Base-by-base conservation (phyloP, 1,139 yeast species). In the Spencermartinsiella ligniputridi region DNA sequence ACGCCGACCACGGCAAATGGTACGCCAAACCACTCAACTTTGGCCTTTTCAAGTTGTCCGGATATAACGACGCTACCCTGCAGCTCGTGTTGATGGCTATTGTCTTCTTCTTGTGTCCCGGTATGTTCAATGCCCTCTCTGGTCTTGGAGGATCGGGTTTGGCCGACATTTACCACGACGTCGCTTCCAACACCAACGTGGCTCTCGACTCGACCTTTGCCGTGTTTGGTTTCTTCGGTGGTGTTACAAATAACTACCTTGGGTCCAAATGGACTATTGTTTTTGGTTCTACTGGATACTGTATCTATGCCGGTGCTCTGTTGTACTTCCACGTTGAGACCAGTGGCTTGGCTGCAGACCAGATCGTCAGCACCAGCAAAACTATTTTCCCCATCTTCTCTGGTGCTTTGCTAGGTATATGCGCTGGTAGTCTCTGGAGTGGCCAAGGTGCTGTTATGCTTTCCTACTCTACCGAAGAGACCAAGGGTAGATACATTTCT, bases 401-500 rank as follows among this genome's bases (percentile, higher is more conserved):
- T 13, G 82, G 83, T 46, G 83, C 82, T 15, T 71, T 71, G 57
- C 69, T 79, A 50, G 84, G 84, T 57, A 49, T 75, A 24, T 74
- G 81, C 61, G 83, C 83, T 3, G 67, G 78, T 29, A 62, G 70
- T 44, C 68, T 78, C 39, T 79, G 84, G 84, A 74, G 79, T 36
- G 81, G 80, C 32, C 83, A 78, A 58, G 81, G 82, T 46, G 67
- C 77, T 35, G 70, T 79, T 39, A 72, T 78, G 53, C 72, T 77
- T 71, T 66, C 77, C 18, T 78, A 78, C 51, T 77, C 83, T 3
- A 60, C 75, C 11, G 82, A 78, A 60, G 58, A 64, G 39, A 67
- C 58, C 36, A 78, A 78, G 61, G 83, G 81, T 42, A 64, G 66
- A 39, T 78, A 77, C 41, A 70, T 78, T 41, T 63, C 63, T 25